Percentiles rank a stretch among this genome's conserved stretches.
Conservation (phyloP, 2,329 filamentous ascomycete species). For the Ophiobolus disseminans region DNA sequence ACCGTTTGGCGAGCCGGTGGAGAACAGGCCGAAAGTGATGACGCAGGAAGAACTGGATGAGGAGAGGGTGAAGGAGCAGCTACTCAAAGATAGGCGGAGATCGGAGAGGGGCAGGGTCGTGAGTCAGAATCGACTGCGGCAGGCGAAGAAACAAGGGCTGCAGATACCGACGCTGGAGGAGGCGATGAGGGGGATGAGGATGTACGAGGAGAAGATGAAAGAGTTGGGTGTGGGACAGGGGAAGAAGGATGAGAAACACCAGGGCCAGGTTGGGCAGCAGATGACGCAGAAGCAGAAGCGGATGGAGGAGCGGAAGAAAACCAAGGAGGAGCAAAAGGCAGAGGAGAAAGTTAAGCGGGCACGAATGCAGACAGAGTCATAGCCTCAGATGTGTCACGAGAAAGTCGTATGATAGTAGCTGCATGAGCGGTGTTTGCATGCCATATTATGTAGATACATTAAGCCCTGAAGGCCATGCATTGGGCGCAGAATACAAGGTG, state of each 20-base stretch:
- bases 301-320: slow-evolving; percentile 31
- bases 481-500: slow-evolving; percentile 26
- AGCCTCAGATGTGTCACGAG: slow-evolving; percentile 2
- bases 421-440: slow-evolving; percentile 4
- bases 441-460: slow-evolving; percentile 5
- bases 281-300: slow-evolving; percentile 36
- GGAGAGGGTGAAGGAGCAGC: slow-evolving; percentile 62
- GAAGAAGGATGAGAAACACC: slow-evolving; percentile 27
- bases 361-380: slow-evolving; percentile 30
- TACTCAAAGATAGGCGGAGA: slow-evolving; percentile 64
- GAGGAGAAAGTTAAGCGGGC: slow-evolving; percentile 32
- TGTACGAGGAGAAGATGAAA: slow-evolving; percentile 29
- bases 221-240: slow-evolving; percentile 13
- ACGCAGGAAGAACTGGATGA: slow-evolving; percentile 67
- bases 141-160: slow-evolving; percentile 35
- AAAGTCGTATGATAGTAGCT: slow-evolving; percentile 8
- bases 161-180: slow-evolving; percentile 40
- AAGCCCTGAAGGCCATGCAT: neutral
- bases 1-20: slow-evolving; percentile 69
- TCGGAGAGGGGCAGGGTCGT: slow-evolving; percentile 43
- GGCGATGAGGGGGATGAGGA: slow-evolving; percentile 37
- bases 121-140: slow-evolving; percentile 37
- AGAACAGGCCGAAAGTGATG: slow-evolving; percentile 70
- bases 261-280: slow-evolving; percentile 35
- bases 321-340: slow-evolving; percentile 30